Base-by-base conservation (phyloP, 1,284 basidiomycete genomes). In the Mycena citricolor region DNA sequence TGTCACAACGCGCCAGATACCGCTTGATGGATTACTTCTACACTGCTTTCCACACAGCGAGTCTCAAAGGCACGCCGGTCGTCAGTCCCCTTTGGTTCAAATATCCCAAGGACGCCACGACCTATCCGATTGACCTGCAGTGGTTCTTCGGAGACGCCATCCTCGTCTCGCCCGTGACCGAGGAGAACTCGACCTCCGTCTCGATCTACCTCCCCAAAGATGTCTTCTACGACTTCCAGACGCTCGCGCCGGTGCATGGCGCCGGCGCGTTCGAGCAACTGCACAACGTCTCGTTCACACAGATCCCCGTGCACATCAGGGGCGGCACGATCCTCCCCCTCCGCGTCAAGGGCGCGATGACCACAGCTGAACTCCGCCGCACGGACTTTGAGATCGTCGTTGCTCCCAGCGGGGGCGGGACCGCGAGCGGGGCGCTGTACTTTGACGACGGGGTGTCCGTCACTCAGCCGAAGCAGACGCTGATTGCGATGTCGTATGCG, bases 1-100 rank as follows among this genome's bases (percentile, higher is more conserved):
- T 37, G 28, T 32, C 30, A 23, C 40, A 20, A 14, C 4, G 12
- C 39, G 11, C 17, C 31, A 81, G 80, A 16, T 84, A 86, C 56
- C 77, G 80, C 42, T 67, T 87, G 4, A 56, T 87, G 44, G 83
- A 86, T 60, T 87, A 87, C 66, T 62, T 86, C 48, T 86, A 86
- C 64, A 86, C 84, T 4, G 72, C 79, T 3, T 76, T 86, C 67
- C 82, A 86, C 60, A 59, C 72, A 38, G 77, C 79, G 11, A 64
- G 69, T 42, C 40, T 66, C n/a, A 75, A 79, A 53, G 83, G 82
- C 12, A 79, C 80, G 1, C 81, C 83, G 2, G 69, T 83, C 20
- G 64, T 84, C 29, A 67, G 76, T 49, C 79, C 82, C 8, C 62
- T 85, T 21, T 85, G 73, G 71, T 83, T 75, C 71, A 72, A 74